Evolutionary conservation across 306 rosid genomes (phyloP).

Genomic region (Vigna reflexopilosa): DNA sequence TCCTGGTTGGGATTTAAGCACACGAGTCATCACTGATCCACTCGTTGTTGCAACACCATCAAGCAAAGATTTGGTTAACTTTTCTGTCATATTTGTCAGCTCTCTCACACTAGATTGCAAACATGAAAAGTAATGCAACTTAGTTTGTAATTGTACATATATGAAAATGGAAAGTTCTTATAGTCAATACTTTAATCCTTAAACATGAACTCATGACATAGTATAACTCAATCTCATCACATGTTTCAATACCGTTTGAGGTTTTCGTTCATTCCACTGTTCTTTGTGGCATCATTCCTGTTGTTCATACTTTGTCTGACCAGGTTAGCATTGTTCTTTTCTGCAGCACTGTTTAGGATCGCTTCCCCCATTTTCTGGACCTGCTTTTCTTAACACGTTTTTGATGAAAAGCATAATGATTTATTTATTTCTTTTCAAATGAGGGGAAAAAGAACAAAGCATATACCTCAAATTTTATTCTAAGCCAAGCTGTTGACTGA

Average conservation of each 20-base stretch:
- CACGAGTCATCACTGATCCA: constrained; percentile 77
- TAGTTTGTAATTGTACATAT: not conserved
- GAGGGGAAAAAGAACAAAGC: not conserved
- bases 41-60: constrained; percentile 78
- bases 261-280: constrained; percentile 51
- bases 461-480: not conserved
- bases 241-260: constrained; percentile 68
- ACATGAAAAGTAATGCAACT: constrained; percentile 20
- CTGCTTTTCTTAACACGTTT: constrained; percentile 52
- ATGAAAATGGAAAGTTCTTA: not conserved
- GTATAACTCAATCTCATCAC: not conserved
- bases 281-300: constrained; percentile 38
- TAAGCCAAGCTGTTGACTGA: too few species aligned
- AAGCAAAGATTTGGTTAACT: constrained; percentile 77
- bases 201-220: not conserved
- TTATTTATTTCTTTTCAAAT: not conserved
- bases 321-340: constrained; percentile 43
- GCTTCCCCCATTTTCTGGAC: constrained; percentile 81
- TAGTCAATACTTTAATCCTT: not conserved
- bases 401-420: constrained; percentile 7
- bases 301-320: constrained; percentile 41
- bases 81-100: constrained; percentile 78
- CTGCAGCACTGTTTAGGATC: constrained; percentile 54
- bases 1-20: constrained; percentile 79
- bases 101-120: constrained; percentile 64